phyloP scores from a whole-genome alignment of 768 basidiomycete genomes.

The Russula sp. region DNA sequence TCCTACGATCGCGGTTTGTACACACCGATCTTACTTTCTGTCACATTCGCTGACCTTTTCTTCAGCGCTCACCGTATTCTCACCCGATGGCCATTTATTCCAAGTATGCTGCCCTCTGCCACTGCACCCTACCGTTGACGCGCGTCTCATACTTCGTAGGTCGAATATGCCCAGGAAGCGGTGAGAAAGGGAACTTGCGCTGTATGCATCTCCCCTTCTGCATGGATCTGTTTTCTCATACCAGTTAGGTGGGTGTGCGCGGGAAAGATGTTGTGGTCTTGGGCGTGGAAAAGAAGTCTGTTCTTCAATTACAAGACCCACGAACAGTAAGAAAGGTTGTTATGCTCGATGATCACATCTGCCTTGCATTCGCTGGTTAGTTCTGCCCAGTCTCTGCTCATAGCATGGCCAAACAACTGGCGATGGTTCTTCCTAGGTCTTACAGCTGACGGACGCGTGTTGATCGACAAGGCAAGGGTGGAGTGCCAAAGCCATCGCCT shows the following conservation, averaged over 20 bases:
- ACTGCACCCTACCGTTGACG: neutral
- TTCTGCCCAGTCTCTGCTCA: neutral
- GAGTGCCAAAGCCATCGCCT: conserved; percentile 97
- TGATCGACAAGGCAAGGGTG: conserved; percentile 96
- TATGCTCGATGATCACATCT: conserved; percentile 97
- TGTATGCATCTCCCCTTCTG: conserved; percentile 39
- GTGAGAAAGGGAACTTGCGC: conserved; percentile 97
- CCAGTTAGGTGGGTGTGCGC: conserved; percentile 80
- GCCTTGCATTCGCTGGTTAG: conserved; percentile 94
- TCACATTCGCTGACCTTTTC: conserved; percentile 2
- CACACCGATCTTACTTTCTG: neutral
- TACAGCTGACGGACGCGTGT: conserved; percentile 93
- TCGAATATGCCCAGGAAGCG: conserved; percentile 98
- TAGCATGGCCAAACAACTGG: conserved; percentile 6
- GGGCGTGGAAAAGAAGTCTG: conserved; percentile 98
- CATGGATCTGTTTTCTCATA: conserved; percentile 3
- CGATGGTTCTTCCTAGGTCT: conserved; percentile 50
- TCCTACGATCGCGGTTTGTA: conserved; percentile 91
- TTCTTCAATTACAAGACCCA: conserved; percentile 95
- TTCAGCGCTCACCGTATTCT: conserved; percentile 92
- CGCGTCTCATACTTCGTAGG: conserved; percentile 44
- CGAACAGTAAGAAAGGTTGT: conserved; percentile 96
- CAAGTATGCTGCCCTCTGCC: conserved; percentile 49
- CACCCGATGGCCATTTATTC: conserved; percentile 97
- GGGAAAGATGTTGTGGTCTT: conserved; percentile 93